A percentile compares a stretch with the other conserved stretches of the same genome.
These are phyloP conservation scores for Silybum marianum DNA, from an alignment of 129 eudicot genomes.

Conservation along the genomic window DNA sequence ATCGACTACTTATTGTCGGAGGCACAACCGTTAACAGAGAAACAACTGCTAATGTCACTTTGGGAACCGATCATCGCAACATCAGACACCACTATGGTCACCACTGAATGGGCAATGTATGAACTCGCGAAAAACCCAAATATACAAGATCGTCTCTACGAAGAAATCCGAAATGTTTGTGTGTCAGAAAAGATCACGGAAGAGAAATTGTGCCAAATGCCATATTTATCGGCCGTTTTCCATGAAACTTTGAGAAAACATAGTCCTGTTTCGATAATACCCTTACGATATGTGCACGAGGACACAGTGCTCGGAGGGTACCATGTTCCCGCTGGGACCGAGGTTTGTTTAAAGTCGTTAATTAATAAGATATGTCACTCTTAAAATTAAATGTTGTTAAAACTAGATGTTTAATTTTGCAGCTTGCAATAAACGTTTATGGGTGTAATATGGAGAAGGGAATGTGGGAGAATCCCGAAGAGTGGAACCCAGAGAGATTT, in stretches of 20 bases:
- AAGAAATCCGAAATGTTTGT: slow-evolving; percentile 43
- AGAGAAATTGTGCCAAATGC: slow-evolving; percentile 44
- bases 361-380: neutral
- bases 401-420: slow-evolving; percentile 10
- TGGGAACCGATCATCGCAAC: slow-evolving; percentile 58
- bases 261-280: slow-evolving; percentile 51
- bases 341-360: slow-evolving; percentile 37
- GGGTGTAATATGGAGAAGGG: slow-evolving; percentile 59
- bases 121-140: slow-evolving; percentile 44
- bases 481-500: slow-evolving; percentile 63
- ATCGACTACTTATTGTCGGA: slow-evolving; percentile 41
- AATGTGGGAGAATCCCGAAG: slow-evolving; percentile 54
- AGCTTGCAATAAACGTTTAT: slow-evolving; percentile 49
- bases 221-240: slow-evolving; percentile 46
- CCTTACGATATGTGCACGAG: slow-evolving; percentile 51
- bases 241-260: slow-evolving; percentile 58
- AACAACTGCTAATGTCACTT: slow-evolving; percentile 42
- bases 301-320: slow-evolving; percentile 54
- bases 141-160: slow-evolving; percentile 35
- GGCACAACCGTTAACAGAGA: slow-evolving; percentile 41
- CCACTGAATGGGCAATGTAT: slow-evolving; percentile 59
- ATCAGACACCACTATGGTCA: slow-evolving; percentile 46
- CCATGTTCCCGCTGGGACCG: slow-evolving; percentile 54
- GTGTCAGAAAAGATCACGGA: slow-evolving; percentile 46
- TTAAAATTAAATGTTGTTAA: neutral